A percentile compares a stretch with the other conserved stretches of the same genome.
Evolutionary conservation across 1,284 basidiomycete genomes (phyloP).

Genomic region (Bjerkandera adusta): DNA sequence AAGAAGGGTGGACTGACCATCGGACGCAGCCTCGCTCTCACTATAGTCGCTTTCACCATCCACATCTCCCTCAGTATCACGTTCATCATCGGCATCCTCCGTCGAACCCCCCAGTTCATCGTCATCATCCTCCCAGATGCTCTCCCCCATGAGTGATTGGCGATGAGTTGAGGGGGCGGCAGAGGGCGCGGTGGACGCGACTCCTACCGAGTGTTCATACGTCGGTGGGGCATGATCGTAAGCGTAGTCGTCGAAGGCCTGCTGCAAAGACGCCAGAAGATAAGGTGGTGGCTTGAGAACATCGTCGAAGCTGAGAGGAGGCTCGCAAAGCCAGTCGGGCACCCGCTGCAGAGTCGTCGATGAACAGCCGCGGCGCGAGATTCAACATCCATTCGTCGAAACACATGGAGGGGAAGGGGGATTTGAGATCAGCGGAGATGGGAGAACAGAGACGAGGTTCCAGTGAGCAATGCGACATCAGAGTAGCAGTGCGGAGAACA

Average conservation of each 20-base stretch:
- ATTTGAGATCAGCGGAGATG: not conserved
- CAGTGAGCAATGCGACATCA: not conserved
- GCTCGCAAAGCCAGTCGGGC: slow-evolving; percentile 12
- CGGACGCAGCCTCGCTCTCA: not conserved
- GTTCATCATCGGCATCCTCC: slow-evolving; percentile 12
- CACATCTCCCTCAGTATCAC: slow-evolving; percentile 10
- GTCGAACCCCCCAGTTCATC: slow-evolving; percentile 4
- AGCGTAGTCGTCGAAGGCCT: slow-evolving; percentile 11
- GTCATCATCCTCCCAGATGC: slow-evolving; percentile 16
- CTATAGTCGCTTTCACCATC: not conserved
- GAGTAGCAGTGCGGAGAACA: not conserved
- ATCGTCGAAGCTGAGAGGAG: slow-evolving; percentile 10
- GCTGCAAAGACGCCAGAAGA: slow-evolving; percentile 13
- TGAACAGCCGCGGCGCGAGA: no score
- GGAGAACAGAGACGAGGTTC: not conserved
- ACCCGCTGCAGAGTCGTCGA: slow-evolving; percentile 3
- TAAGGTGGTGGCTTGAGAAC: slow-evolving; percentile 12
- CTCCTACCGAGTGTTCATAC: slow-evolving; percentile 10
- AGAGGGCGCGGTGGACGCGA: not conserved
- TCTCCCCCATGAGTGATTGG: slow-evolving; percentile 2
- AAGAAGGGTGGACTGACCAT: slow-evolving; percentile 5
- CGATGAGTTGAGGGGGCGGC: not conserved
- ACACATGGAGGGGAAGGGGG: not conserved
- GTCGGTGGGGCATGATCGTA: slow-evolving; percentile 9
- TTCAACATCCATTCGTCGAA: not conserved